Conservation (phyloP, 2,329 filamentous ascomycete genomes). For the Aspergillus transmontanensis region DNA sequence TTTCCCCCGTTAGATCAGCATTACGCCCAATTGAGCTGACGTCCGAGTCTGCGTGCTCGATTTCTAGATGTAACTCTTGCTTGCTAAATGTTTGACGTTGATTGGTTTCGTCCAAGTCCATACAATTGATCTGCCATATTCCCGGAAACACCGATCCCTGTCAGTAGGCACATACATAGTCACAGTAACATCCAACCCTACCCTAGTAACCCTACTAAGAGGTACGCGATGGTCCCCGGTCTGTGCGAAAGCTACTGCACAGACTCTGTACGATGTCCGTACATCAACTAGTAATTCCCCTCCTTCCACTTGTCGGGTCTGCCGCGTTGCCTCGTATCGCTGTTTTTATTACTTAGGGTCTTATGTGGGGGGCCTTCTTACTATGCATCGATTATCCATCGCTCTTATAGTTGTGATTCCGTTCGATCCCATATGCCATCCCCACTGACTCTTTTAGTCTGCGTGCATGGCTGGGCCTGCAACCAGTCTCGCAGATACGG, state of each 20-base stretch:
- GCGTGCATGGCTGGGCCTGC: not conserved
- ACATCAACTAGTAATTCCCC: not conserved
- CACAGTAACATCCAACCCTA: too few species aligned
- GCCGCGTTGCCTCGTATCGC: not conserved
- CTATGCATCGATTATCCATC: not conserved
- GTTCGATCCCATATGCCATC: not conserved
- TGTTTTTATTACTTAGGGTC: not conserved
- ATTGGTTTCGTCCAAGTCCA: not conserved
- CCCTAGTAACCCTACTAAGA: too few species aligned
- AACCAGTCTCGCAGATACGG: not conserved
- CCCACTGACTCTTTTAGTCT: not conserved
- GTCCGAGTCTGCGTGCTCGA: not conserved
- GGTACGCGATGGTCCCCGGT: too few species aligned
- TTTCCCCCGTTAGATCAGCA: not conserved
- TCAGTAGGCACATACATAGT: too few species aligned
- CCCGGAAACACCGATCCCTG: not conserved
- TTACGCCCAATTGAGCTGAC: not conserved
- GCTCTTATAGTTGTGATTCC: not conserved
- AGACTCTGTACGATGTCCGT: too few species aligned
- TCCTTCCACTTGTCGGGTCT: not conserved
- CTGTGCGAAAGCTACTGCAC: too few species aligned
- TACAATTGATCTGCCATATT: not conserved
- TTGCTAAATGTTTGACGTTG: not conserved
- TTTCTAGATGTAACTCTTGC: not conserved
- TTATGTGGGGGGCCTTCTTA: not conserved